phyloP scores from a whole-genome alignment of 2,329 filamentous ascomycete genomes.

The Neofusicoccum cordaticola region DNA sequence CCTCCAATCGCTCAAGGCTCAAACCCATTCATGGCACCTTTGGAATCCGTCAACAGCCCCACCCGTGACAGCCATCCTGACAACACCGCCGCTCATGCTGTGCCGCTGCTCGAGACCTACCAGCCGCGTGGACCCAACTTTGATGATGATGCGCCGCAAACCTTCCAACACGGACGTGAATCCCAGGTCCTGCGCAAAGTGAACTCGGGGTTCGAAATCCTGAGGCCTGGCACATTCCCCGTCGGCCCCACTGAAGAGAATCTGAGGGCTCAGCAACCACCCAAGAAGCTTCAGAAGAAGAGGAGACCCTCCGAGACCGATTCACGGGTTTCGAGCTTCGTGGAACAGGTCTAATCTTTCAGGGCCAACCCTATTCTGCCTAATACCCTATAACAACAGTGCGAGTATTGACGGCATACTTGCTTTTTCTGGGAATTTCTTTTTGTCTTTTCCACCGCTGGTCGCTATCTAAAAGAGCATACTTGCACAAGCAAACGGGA shows the following conservation, averaged over 20 bases:
- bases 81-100: constrained; percentile 30
- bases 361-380: background rate
- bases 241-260: constrained; percentile 24
- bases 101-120: constrained; percentile 35
- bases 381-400: background rate
- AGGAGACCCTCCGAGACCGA: constrained; percentile 29
- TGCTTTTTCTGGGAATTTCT: background rate
- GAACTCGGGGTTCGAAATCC: constrained; percentile 42
- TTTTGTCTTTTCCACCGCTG: background rate
- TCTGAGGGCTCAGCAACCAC: constrained; percentile 31
- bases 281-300: constrained; percentile 45
- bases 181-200: constrained; percentile 39
- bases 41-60: constrained; percentile 20
- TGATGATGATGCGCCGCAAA: constrained; percentile 30
- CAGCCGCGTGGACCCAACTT: constrained; percentile 37
- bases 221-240: constrained; percentile 38
- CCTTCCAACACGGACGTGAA: constrained; percentile 26
- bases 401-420: background rate
- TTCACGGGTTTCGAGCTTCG: constrained; percentile 35
- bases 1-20: constrained; percentile 23
- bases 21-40: constrained; percentile 18
- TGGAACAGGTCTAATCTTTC: constrained; percentile 33
- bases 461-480: constrained; percentile 7
- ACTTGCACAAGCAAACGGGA: background rate
- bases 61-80: constrained; percentile 26